Percentiles rank a stretch among this genome's conserved stretches.
Evolutionary conservation across 2,329 filamentous ascomycete species (phyloP).

Genomic region (Colletotrichum sp.): DNA sequence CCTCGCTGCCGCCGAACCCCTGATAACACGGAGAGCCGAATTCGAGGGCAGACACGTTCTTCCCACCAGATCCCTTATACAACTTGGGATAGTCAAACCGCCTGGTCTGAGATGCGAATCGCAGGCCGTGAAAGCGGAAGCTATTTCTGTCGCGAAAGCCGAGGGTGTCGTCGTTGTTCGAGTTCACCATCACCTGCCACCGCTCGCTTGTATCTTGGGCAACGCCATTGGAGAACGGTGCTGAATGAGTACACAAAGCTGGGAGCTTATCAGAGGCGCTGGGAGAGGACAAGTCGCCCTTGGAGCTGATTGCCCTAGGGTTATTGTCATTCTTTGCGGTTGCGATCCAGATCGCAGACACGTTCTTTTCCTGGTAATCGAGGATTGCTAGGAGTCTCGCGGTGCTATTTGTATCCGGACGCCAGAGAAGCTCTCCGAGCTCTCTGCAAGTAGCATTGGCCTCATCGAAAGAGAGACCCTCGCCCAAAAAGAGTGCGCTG

Average conservation of each 20-base stretch:
- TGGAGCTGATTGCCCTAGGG: conserved; percentile 30
- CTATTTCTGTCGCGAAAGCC: conserved; percentile 50
- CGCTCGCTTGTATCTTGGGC: conserved; percentile 34
- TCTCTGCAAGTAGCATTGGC: conserved; percentile 36
- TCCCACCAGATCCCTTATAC: conserved; percentile 32
- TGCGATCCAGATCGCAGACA: conserved; percentile 41
- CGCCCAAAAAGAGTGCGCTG: conserved; percentile 39
- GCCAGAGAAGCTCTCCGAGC: conserved; percentile 47
- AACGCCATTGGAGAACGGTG: conserved; percentile 41
- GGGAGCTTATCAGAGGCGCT: conserved; percentile 28
- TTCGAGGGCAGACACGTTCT: conserved; percentile 31
- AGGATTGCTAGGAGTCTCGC: conserved; percentile 41
- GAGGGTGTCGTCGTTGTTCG: conserved; percentile 42
- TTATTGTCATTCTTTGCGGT: conserved; percentile 23
- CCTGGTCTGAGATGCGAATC: conserved; percentile 41
- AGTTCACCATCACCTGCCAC: conserved; percentile 42
- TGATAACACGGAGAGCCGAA: conserved; percentile 42
- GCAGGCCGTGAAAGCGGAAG: conserved; percentile 53
- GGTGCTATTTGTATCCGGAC: conserved; percentile 31
- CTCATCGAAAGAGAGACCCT: conserved; percentile 26
- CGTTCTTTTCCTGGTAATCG: conserved; percentile 31
- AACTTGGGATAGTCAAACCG: conserved; percentile 43
- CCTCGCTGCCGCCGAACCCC: conserved; percentile 36
- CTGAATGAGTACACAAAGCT: conserved; percentile 48
- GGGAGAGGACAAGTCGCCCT: conserved; percentile 27